Base-by-base conservation (phyloP, 768 basidiomycete species). In the Leccinum boreale region DNA sequence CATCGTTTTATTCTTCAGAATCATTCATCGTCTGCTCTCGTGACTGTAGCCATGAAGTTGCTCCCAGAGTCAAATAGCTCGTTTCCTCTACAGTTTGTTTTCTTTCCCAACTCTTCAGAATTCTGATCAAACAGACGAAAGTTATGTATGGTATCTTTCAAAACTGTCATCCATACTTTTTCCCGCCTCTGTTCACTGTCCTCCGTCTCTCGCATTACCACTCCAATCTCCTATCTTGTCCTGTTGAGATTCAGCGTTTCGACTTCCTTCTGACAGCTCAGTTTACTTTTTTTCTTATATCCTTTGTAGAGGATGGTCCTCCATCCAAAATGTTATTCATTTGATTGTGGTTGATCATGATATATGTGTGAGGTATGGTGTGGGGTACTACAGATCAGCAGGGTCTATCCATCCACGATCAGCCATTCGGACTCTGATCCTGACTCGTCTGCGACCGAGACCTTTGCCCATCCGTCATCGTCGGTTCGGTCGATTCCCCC, bases 341-440 rank as follows among this genome's bases (percentile, higher is more conserved):
- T 61, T 58, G 55, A 58, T 56, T 57, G 51, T 53, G 61, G 39
- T 56, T 7, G 39, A 52, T 59, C 33, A 26, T 23, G 56, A 52
- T 44, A 44, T 44, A 44, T 44, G 42, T 52, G 51, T 9, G 50
- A 50, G 64, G 61, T 70, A 71, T 73, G 57, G 49, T 59, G 55
- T 65, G 42, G 65, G 52, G 60, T 68, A 62, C 42, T 63, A 57
- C 52, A 44, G 36, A 52, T 17, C 24, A 57, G n/a, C 31, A 53
- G 51, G 12, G 52, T 62, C 61, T 71, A 71, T 60, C 82, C 79
- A 58, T 83, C 79, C 29, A 92, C 79, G 26, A 92, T 86, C 67
- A 93, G 67, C 90, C 92, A 93, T 92, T 94, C 91, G 89, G 91
- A 71, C 85, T 92, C 90, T 84, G 83, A 85, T 85, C 86, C 85